Percentiles rank a stretch among this genome's conserved stretches.
Conservation (phyloP, 192 early-diverging fungal species). For the Lunasporangiospora selenospora region DNA sequence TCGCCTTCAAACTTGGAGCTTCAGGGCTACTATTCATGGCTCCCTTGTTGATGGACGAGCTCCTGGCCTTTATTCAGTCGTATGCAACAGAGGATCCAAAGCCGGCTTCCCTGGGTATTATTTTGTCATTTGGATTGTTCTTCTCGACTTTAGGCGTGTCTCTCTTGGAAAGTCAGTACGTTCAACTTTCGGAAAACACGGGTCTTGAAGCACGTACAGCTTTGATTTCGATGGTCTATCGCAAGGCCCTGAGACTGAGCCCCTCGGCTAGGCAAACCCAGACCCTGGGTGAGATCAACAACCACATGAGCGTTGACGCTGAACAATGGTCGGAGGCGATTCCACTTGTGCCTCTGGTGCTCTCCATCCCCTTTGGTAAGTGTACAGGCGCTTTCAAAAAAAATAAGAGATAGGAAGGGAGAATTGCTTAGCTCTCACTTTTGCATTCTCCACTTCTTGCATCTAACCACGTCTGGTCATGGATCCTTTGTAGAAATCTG, state of each 20-base stretch:
- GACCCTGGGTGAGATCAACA: too few species aligned
- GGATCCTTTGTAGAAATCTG: too few species aligned
- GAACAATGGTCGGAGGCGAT: too few species aligned
- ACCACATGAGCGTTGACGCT: too few species aligned
- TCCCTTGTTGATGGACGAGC: conserved; percentile 12
- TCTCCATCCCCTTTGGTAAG: too few species aligned
- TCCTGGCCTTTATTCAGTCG: conserved; percentile 8
- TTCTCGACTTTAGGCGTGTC: conserved; percentile 5
- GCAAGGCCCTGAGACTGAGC: conserved; percentile 78
- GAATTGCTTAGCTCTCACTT: too few species aligned
- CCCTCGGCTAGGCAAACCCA: too few species aligned
- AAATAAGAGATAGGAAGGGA: too few species aligned
- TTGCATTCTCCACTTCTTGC: too few species aligned
- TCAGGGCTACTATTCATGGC: conserved; percentile 7
- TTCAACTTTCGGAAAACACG: conserved; percentile 49
- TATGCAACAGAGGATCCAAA: conserved; percentile 5
- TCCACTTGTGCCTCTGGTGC: too few species aligned
- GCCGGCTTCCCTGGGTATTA: conserved; percentile 10
- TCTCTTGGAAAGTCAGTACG: conserved; percentile 1
- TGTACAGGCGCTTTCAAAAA: too few species aligned
- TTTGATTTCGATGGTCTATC: conserved; percentile 74
- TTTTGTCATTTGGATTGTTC: conserved; percentile 28
- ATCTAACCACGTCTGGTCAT: too few species aligned
- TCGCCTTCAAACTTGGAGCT: conserved; percentile 5
- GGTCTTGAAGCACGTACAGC: conserved; percentile 75